Evolutionary conservation across 2,329 filamentous ascomycete species (phyloP), one percentile per base, ranked within the genome.

Genomic region (Hansfordia pulvinata): DNA sequence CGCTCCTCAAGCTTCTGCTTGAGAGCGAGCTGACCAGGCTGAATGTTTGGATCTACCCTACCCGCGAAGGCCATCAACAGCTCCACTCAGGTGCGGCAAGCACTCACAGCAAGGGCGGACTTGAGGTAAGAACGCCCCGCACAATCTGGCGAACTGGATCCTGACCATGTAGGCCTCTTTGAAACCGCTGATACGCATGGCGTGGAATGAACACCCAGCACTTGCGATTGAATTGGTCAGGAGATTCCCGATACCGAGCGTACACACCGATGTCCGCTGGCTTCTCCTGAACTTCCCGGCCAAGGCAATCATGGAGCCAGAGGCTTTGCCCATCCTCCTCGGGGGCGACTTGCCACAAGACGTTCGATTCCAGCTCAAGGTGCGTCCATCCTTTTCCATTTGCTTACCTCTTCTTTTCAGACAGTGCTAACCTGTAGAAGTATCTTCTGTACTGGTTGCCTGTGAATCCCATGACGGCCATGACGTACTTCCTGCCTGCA

Each of bases 391-490:
- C 17, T 23, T 26, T 8, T 18, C 25, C 20, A 17, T 19, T 11
- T 25, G 10, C 22, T 12, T 17, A 6, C 8, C 16, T 10, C 5
- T 33, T 10, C 30, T 28, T 35, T 50, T 31, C 42, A 25, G 4
- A 23, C 17, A 11, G 5, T 34, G 28, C 44, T 57, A 41, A 57
- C 35, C 26, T 40, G 25, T 25, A 20, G 3, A 10, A 85, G 73
- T 93, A 93, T 50, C 61, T 98, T 10, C 61, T 98, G 2, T 94
- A 82, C 56, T 99, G 90, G 90, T 71, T 79, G 13, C 75, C 90
- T 0, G 76, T 93, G 17, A 93, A 93, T 44, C 90, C 90, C 0
- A 79, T 93, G 34, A 90, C 86, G 8, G 86, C 92, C 1, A 77
- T 92, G 6, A 93, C 85, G 0, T 85, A 92, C 53, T 96, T 98